A percentile compares a stretch with the other conserved stretches of the same genome.
phyloP scores from a whole-genome alignment of 495 filamentous ascomycete genomes.

The Lichenothelia convexa region DNA sequence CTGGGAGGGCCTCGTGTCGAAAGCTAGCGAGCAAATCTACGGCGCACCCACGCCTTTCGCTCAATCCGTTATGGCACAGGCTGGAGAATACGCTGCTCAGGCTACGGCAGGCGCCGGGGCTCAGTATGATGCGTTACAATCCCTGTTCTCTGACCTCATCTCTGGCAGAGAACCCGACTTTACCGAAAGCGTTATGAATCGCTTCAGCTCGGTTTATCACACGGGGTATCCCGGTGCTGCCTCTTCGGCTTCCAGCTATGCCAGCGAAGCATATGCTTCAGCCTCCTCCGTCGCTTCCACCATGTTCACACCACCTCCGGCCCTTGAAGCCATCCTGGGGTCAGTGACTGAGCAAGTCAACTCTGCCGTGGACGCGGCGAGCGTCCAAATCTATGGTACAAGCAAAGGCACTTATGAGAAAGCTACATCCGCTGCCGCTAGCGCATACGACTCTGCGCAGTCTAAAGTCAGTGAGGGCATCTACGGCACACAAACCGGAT shows the following conservation, averaged over 20 bases:
- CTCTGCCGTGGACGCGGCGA: slow-evolving; percentile 40
- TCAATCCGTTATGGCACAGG: slow-evolving; percentile 24
- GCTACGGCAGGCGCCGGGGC: slow-evolving; percentile 33
- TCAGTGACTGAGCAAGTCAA: slow-evolving; percentile 37
- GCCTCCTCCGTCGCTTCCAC: slow-evolving; percentile 35
- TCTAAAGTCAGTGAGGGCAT: slow-evolving; percentile 34
- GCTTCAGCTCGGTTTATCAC: slow-evolving; percentile 46
- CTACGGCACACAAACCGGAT: slow-evolving; percentile 34
- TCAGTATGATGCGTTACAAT: slow-evolving; percentile 52
- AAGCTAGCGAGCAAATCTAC: slow-evolving; percentile 53
- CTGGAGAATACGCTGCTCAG: slow-evolving; percentile 24
- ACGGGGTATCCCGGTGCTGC: slow-evolving; percentile 23
- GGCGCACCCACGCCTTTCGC: slow-evolving; percentile 52
- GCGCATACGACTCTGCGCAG: slow-evolving; percentile 30
- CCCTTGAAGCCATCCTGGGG: slow-evolving; percentile 39
- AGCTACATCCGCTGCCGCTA: slow-evolving; percentile 31
- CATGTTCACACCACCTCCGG: slow-evolving; percentile 36
- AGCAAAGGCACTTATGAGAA: slow-evolving; percentile 34
- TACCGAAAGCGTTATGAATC: slow-evolving; percentile 59
- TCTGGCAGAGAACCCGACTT: slow-evolving; percentile 63
- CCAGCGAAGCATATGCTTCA: slow-evolving; percentile 37
- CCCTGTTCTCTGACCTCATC: slow-evolving; percentile 59
- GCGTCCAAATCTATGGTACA: slow-evolving; percentile 40
- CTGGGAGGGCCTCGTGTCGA: slow-evolving; percentile 50
- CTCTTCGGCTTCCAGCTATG: slow-evolving; percentile 35